phyloP scores from a whole-genome alignment of 768 basidiomycete species.

The Russula abietina region DNA sequence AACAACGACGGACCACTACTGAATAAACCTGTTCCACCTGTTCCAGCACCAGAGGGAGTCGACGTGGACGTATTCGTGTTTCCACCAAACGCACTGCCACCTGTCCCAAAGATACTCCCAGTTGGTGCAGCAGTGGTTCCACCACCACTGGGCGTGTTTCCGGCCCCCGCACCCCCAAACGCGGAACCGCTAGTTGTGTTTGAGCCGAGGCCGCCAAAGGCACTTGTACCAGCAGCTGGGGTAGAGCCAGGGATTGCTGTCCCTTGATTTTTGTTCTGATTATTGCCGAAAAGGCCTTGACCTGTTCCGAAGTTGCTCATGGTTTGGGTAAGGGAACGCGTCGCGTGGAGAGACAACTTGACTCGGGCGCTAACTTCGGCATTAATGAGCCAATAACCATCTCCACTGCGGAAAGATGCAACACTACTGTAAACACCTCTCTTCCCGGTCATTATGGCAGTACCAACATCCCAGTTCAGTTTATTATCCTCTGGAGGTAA shows the following conservation, averaged over 20 bases:
- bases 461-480: constrained; percentile 5
- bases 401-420: background rate
- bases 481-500: background rate
- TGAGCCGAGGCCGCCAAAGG: constrained; percentile 24
- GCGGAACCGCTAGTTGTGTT: constrained; percentile 17
- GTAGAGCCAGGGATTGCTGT: constrained; percentile 2
- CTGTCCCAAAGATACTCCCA: constrained; percentile 1
- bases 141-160: background rate
- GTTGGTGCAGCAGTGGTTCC: background rate
- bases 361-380: background rate
- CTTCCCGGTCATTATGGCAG: background rate
- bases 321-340: constrained; percentile 1
- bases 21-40: background rate
- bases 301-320: constrained; percentile 21
- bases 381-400: background rate
- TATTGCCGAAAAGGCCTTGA: constrained; percentile 13
- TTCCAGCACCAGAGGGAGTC: background rate
- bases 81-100: constrained; percentile 11
- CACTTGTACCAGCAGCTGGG: constrained; percentile 12
- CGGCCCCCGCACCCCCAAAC: constrained; percentile 10
- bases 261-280: constrained; percentile 21
- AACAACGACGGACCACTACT: background rate
- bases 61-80: constrained; percentile 1
- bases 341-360: background rate
- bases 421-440: background rate